These are phyloP conservation scores for Hericium erinaceus DNA, from an alignment of 768 basidiomycete species.

Conservation along the genomic window DNA sequence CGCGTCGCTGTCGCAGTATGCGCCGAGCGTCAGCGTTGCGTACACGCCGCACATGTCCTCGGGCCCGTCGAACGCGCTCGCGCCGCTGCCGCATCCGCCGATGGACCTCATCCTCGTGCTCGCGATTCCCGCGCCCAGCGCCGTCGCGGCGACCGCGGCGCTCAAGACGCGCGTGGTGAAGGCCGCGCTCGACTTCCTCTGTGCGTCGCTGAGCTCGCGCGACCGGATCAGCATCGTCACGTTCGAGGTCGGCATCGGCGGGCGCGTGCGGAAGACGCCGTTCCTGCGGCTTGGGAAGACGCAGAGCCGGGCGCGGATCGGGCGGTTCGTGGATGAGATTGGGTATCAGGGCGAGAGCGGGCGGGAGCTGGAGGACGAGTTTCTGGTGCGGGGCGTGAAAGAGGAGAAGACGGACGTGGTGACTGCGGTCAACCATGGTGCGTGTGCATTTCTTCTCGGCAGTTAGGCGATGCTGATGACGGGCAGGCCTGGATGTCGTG, in stretches of 20 bases:
- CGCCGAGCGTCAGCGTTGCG: neutral
- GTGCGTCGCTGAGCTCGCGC: constrained; percentile 63
- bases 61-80: constrained; percentile 71
- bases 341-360: constrained; percentile 30
- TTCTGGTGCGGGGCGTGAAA: constrained; percentile 61
- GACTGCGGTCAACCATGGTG: constrained; percentile 94
- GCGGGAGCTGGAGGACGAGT: constrained; percentile 31
- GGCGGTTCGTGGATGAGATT: constrained; percentile 72
- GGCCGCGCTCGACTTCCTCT: constrained; percentile 76
- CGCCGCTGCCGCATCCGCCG: constrained; percentile 76
- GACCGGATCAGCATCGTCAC: constrained; percentile 89
- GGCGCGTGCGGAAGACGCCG: constrained; percentile 85
- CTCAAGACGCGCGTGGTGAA: constrained; percentile 88
- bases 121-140: constrained; percentile 68
- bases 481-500: constrained; percentile 61
- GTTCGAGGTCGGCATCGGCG: constrained; percentile 81
- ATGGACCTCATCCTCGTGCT: constrained; percentile 90
- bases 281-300: constrained; percentile 68
- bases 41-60: constrained; percentile 52
- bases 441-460: constrained; percentile 13
- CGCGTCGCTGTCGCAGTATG: constrained; percentile 4
- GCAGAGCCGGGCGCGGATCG: constrained; percentile 60
- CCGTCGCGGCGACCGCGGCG: constrained; percentile 68
- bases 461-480: neutral
- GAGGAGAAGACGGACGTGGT: constrained; percentile 97